A percentile compares a stretch with the other conserved stretches of the same genome.
Evolutionary conservation across 768 basidiomycete genomes (phyloP).

Genomic region (Rhizopogon roseolus): DNA sequence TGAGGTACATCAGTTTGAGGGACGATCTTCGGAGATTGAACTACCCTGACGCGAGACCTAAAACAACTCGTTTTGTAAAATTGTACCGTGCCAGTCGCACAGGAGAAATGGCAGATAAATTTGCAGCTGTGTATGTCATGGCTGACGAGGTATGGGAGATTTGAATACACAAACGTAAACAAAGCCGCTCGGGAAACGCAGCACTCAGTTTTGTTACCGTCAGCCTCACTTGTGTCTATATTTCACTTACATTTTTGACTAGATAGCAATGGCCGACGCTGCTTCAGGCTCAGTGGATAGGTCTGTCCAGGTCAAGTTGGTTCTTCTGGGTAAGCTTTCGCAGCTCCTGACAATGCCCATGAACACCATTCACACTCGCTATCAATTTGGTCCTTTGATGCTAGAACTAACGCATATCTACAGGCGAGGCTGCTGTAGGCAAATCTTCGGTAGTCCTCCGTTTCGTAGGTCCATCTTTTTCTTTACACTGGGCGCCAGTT

Average conservation of each 20-base stretch:
- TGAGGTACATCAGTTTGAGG: no score
- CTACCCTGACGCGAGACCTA: no score
- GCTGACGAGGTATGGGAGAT: slow-evolving; percentile 2
- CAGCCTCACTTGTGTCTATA: slow-evolving; percentile 2
- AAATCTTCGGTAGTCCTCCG: slow-evolving; percentile 98
- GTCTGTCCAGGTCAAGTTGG: slow-evolving; percentile 97
- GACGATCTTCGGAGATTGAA: no score
- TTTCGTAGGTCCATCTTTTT: slow-evolving; percentile 59
- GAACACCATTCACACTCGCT: background rate
- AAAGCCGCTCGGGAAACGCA: slow-evolving; percentile 7
- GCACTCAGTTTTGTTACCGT: background rate
- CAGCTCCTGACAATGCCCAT: background rate
- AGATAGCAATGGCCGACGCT: slow-evolving; percentile 61
- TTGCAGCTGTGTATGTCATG: slow-evolving; percentile 5
- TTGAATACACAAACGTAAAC: slow-evolving; percentile 21
- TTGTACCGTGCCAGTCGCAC: no score
- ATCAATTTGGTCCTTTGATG: background rate
- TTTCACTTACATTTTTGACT: slow-evolving; percentile 8
- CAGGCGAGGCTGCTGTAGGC: slow-evolving; percentile 97
- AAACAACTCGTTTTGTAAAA: no score
- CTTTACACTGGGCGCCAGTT: background rate
- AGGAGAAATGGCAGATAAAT: no score
- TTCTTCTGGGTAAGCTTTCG: slow-evolving; percentile 73
- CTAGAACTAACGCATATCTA: background rate
- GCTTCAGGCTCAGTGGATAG: slow-evolving; percentile 76